phyloP scores from a whole-genome alignment of 805 yeast genomes.

The Ogataea paradorogensis region DNA sequence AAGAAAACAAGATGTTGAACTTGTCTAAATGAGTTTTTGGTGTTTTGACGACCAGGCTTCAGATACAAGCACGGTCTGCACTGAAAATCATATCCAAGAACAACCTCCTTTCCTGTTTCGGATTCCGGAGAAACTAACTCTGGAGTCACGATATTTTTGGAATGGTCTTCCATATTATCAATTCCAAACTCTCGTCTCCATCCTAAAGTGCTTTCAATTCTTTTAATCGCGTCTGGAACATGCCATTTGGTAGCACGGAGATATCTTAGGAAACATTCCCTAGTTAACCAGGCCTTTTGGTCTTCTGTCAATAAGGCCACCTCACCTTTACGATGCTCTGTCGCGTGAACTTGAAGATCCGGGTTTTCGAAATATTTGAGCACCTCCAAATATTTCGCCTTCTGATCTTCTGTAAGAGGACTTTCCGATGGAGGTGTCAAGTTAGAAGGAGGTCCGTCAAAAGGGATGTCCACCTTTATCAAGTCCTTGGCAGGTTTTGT shows the following conservation, averaged over 20 bases:
- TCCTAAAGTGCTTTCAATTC: constrained; percentile 73
- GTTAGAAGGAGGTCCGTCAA: constrained; percentile 49
- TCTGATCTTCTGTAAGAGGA: constrained; percentile 51
- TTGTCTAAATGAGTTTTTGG: constrained; percentile 84
- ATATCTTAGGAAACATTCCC: constrained; percentile 88
- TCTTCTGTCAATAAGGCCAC: constrained; percentile 37
- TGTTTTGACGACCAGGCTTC: constrained; percentile 94
- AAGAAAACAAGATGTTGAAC: constrained; percentile 94
- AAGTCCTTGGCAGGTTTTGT: constrained; percentile 11
- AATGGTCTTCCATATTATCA: constrained; percentile 41
- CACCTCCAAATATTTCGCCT: constrained; percentile 58
- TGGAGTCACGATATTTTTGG: constrained; percentile 48
- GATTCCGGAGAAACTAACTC: constrained; percentile 63
- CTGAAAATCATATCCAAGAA: constrained; percentile 86
- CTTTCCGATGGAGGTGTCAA: constrained; percentile 50
- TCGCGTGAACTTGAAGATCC: constrained; percentile 46
- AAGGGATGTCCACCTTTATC: constrained; percentile 44
- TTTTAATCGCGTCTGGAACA: constrained; percentile 60
- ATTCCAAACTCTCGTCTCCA: constrained; percentile 97
- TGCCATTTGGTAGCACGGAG: constrained; percentile 94
- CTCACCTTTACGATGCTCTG: constrained; percentile 39
- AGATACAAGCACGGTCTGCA: constrained; percentile 89
- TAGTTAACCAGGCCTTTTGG: constrained; percentile 90
- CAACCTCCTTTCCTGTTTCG: constrained; percentile 89
- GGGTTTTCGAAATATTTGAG: constrained; percentile 58